Evolutionary conservation across 2,329 filamentous ascomycete genomes (phyloP).

Genomic region (Coniochaeta sp.): DNA sequence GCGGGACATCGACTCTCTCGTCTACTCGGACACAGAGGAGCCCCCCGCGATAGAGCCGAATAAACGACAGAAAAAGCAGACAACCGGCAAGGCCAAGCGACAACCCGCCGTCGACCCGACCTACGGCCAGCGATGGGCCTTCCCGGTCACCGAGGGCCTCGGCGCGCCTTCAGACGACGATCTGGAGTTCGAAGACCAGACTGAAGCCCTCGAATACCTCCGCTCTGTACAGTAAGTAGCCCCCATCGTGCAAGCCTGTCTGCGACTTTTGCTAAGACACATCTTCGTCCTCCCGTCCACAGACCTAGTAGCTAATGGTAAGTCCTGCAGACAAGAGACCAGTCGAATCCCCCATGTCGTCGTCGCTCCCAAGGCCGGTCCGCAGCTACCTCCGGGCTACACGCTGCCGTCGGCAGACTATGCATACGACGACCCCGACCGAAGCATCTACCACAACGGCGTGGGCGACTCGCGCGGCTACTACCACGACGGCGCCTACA

Average conservation of each 20-base stretch:
- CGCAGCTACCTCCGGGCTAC: constrained; percentile 36
- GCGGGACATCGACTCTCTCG: neutral
- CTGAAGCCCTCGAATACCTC: constrained; percentile 64
- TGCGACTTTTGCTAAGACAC: constrained; percentile 20
- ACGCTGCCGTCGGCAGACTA: constrained; percentile 21
- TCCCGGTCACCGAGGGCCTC: constrained; percentile 53
- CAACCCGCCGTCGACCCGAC: constrained; percentile 49
- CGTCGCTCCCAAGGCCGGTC: constrained; percentile 51
- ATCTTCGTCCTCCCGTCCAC: constrained; percentile 5
- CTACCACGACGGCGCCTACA: constrained; percentile 75
- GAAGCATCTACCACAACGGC: constrained; percentile 39
- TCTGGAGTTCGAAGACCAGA: constrained; percentile 59
- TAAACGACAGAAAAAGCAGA: neutral
- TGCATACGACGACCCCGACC: constrained; percentile 18
- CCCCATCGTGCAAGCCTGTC: neutral
- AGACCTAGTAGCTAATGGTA: constrained; percentile 33
- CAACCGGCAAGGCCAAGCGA: neutral
- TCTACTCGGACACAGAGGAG: neutral
- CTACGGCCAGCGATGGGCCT: constrained; percentile 66
- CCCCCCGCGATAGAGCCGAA: neutral
- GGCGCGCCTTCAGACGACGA: constrained; percentile 44
- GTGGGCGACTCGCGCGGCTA: constrained; percentile 52
- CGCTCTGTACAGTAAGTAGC: constrained; percentile 59
- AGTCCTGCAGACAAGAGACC: constrained; percentile 64
- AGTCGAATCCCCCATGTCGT: constrained; percentile 64